Conservation (phyloP, 1,284 basidiomycete genomes). For the Mycosarcoma mackinlayi region DNA sequence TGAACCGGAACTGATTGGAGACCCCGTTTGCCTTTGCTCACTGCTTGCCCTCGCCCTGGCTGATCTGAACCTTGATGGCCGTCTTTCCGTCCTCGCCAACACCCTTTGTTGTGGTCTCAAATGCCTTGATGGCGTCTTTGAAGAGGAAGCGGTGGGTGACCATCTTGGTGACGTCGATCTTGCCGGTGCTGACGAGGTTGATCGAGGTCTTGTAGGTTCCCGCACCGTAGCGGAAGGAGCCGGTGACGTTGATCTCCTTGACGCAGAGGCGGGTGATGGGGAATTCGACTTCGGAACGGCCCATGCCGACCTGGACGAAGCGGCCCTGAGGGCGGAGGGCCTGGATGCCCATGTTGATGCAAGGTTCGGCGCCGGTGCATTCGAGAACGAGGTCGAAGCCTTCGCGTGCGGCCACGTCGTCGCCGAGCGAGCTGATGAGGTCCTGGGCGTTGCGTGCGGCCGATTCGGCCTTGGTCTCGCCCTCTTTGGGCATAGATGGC, state of each 20-base stretch:
- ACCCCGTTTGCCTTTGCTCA: conserved; percentile 1
- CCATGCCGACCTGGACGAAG: conserved; percentile 74
- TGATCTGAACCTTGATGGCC: conserved; percentile 71
- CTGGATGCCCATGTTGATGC: conserved; percentile 63
- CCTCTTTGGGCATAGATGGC: conserved; percentile 70
- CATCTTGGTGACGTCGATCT: conserved; percentile 73
- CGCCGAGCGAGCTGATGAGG: conserved; percentile 69
- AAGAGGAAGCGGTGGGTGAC: conserved; percentile 73
- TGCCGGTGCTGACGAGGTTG: conserved; percentile 71
- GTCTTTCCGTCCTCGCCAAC: conserved; percentile 76
- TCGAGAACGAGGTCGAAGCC: conserved; percentile 75
- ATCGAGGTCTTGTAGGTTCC: conserved; percentile 76
- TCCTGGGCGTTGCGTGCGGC: conserved; percentile 72
- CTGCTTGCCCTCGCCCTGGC: conserved; percentile 58
- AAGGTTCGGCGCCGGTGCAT: conserved; percentile 71
- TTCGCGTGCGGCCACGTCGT: conserved; percentile 70
- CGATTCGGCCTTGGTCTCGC: conserved; percentile 66
- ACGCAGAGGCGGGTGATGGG: conserved; percentile 70
- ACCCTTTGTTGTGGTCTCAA: conserved; percentile 73
- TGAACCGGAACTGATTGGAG: too few species aligned
- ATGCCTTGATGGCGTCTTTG: conserved; percentile 72
- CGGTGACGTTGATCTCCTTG: conserved; percentile 52
- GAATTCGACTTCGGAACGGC: conserved; percentile 66
- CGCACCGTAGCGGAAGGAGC: conserved; percentile 85
- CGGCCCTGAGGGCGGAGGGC: conserved; percentile 54